phyloP scores from a whole-genome alignment of 805 yeast species.

The Lipomyces yamanashiensis region DNA sequence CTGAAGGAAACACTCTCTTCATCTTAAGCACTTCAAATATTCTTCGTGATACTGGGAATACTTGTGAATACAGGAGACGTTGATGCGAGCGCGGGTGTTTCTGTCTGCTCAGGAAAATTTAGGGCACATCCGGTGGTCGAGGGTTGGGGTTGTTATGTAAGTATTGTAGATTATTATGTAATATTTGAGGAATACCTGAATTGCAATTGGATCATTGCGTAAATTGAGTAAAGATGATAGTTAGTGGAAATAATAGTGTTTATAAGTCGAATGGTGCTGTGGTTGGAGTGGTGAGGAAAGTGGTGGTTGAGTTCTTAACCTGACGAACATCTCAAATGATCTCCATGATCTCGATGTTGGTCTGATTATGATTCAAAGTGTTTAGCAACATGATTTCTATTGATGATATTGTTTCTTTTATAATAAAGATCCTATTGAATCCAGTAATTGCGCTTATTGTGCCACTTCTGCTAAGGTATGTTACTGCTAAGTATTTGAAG shows the following conservation, averaged over 20 bases:
- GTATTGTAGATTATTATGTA: neutral
- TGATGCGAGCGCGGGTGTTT: neutral
- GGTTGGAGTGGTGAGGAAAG: too few species aligned
- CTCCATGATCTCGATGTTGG: neutral
- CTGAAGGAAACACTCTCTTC: slow-evolving; percentile 1
- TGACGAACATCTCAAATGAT: neutral
- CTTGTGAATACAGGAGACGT: too few species aligned
- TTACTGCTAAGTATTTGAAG: neutral
- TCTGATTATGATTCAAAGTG: neutral
- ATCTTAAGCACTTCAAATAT: neutral
- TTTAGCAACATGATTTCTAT: slow-evolving; percentile 4
- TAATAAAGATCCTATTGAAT: neutral
- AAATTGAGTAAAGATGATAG: neutral
- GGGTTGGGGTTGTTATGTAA: neutral
- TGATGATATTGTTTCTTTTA: neutral
- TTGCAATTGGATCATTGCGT: neutral
- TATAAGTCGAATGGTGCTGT: neutral
- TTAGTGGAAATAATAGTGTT: neutral
- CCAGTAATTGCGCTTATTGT: neutral
- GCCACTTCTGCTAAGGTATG: slow-evolving; percentile 6
- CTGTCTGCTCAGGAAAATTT: neutral
- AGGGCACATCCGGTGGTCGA: neutral
- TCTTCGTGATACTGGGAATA: too few species aligned
- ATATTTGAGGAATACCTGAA: neutral
- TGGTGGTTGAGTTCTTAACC: neutral